Conservation (phyloP, 306 rosid genomes). For the Ochetophila trinervis region DNA sequence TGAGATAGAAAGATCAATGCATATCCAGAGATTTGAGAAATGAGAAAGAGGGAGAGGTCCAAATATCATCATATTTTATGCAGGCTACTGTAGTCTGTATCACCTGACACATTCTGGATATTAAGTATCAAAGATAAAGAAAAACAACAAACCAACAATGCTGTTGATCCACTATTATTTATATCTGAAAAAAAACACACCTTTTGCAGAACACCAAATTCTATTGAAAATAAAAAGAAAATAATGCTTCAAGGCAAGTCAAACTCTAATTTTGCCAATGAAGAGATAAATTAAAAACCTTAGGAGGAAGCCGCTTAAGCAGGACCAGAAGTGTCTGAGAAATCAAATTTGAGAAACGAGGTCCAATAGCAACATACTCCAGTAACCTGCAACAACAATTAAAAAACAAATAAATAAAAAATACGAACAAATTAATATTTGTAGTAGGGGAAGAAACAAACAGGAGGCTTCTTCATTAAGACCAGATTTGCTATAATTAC, state of each 20-base stretch:
- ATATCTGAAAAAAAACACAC: too few species aligned
- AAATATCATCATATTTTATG: neutral
- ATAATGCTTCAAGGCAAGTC: neutral
- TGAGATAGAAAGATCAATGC: conserved; percentile 16
- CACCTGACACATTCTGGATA: too few species aligned
- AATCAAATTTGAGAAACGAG: conserved; percentile 86
- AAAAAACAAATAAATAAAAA: neutral
- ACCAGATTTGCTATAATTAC: conserved; percentile 32
- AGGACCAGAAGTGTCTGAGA: conserved; percentile 82
- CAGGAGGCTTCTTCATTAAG: neutral
- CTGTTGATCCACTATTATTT: too few species aligned
- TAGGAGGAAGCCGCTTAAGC: conserved; percentile 91
- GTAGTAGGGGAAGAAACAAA: neutral
- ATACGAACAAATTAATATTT: neutral
- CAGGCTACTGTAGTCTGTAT: too few species aligned
- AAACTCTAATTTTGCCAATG: neutral
- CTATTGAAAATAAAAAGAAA: too few species aligned
- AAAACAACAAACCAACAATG: too few species aligned
- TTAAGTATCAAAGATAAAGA: too few species aligned
- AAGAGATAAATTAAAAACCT: conserved; percentile 45
- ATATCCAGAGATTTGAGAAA: conserved; percentile 5
- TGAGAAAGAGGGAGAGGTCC: neutral
- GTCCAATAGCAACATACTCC: conserved; percentile 90
- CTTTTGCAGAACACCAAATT: neutral
- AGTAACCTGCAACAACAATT: conserved; percentile 54